Percentiles rank a stretch among this genome's conserved stretches.
Evolutionary conservation across 1,284 basidiomycete genomes (phyloP).

Genomic region (Caloboletus inedulis): DNA sequence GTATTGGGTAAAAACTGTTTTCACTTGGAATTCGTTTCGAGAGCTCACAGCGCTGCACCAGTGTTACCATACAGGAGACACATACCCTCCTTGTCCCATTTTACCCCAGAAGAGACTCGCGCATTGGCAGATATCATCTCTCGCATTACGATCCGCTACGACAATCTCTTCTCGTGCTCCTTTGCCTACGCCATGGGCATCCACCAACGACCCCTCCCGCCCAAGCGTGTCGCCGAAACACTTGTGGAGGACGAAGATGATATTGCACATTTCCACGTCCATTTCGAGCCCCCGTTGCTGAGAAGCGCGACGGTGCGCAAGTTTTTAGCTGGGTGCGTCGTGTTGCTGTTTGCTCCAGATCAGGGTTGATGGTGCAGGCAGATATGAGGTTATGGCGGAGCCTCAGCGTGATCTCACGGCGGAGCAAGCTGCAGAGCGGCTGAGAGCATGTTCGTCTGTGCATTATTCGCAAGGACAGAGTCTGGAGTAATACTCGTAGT

Average conservation of each 20-base stretch:
- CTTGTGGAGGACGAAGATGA: slow-evolving; percentile 44
- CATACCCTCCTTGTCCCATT: slow-evolving; percentile 63
- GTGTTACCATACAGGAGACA: slow-evolving; percentile 80
- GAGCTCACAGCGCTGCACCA: slow-evolving; percentile 30
- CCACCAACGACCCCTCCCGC: slow-evolving; percentile 73
- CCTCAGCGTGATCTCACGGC: slow-evolving; percentile 89
- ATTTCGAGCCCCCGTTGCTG: slow-evolving; percentile 87
- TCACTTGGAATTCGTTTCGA: background rate
- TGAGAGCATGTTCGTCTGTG: slow-evolving; percentile 50
- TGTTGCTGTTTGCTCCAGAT: background rate
- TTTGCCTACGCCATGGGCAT: slow-evolving; percentile 98
- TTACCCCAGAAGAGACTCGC: slow-evolving; percentile 58
- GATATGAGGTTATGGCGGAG: slow-evolving; percentile 91
- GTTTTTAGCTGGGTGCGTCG: slow-evolving; percentile 83
- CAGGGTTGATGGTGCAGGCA: slow-evolving; percentile 30
- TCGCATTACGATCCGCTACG: slow-evolving; percentile 71
- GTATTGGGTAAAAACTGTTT: slow-evolving; percentile 54
- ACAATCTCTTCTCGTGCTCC: slow-evolving; percentile 82
- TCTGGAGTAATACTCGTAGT: background rate
- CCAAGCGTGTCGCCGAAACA: slow-evolving; percentile 18
- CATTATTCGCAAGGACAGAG: slow-evolving; percentile 41
- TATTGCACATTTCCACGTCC: slow-evolving; percentile 82
- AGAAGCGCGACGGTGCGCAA: slow-evolving; percentile 83
- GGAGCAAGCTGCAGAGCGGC: slow-evolving; percentile 77
- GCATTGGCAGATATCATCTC: slow-evolving; percentile 68